Base-by-base conservation (phyloP, 345 rosid species). In the Sonneratia alba region DNA sequence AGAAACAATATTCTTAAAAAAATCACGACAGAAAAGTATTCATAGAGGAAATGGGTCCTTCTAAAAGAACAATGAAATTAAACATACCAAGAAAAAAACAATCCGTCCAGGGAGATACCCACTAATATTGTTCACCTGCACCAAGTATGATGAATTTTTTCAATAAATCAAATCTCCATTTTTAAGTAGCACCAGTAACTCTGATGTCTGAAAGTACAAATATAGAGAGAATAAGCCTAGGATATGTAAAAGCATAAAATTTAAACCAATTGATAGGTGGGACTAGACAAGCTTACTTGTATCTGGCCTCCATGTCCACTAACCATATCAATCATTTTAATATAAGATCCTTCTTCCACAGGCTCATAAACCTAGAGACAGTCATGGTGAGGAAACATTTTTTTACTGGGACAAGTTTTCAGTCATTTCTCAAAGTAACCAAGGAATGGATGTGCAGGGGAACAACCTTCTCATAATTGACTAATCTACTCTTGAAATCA, bases 311-410 rank as follows among this genome's bases (percentile, higher is more conserved):
- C 97, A 77, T 89, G 80, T 40, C 99, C 99, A 78, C 94, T 88
- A 83, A 84, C 98, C 98, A 91, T 92, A 84, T 96, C 99, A 78
- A 96, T 96, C 99, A 92, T 96, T 85, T 96, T 96, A 80, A 96
- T 92, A 76, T 91, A 96, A 65, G 98, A 96, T 67, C 99, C 98
- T 85, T 96, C 99, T 77, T 96, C 98, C 32, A 92, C 99, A 43
- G 98, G 96, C 81, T 96, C 99, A 83, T 96, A 96, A 70, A 89
- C 97, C 99, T 96, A 73, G 83, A 47, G 71, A 72, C 36, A 37
- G 55, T 27, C 24, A 42, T 27, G 51, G 22, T 70, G 15, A 40
- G 67, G 7, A 77, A 49, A 78, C 49, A 61, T 56, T 49, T 27
- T 27, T 27, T 34, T 75, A 69, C 40, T 45, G 34, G 67, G 10